These are phyloP conservation scores for Ophiostoma montium DNA, from an alignment of 2,329 filamentous ascomycete species.

Conservation along the genomic window DNA sequence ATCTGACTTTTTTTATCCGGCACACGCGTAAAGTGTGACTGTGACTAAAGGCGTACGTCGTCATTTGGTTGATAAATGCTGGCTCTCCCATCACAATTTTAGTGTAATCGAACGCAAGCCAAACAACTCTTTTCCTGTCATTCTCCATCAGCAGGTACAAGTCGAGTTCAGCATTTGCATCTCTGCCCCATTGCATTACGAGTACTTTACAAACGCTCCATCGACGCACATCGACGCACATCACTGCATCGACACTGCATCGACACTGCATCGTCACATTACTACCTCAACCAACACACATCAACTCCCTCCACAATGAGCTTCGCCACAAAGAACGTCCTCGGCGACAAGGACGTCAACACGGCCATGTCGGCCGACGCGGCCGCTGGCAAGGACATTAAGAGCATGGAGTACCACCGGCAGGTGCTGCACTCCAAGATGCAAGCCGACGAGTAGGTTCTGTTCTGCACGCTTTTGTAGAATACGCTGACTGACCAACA, in stretches of 20 bases:
- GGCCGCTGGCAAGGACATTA: slow-evolving; percentile 41
- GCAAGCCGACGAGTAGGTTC: slow-evolving; percentile 47
- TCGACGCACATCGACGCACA: no score
- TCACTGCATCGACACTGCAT: neutral
- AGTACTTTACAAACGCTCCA: no score
- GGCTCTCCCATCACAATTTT: no score
- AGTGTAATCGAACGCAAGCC: no score
- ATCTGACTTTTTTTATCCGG: neutral
- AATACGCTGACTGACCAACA: slow-evolving; percentile 4
- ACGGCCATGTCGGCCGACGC: slow-evolving; percentile 26
- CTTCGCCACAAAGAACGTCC: slow-evolving; percentile 23
- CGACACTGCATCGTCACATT: neutral
- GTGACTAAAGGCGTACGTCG: no score
- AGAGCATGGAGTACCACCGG: slow-evolving; percentile 66
- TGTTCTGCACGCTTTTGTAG: neutral
- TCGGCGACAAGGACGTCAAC: slow-evolving; percentile 55
- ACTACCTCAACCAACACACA: neutral
- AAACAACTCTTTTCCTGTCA: no score
- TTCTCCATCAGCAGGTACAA: no score
- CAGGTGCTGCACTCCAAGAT: slow-evolving; percentile 62
- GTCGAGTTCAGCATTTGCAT: no score
- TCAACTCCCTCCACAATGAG: no score
- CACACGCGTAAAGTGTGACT: no score
- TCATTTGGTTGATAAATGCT: no score
- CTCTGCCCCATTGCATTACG: no score